Evolutionary conservation across 148 eudicot species (phyloP).

Genomic region (Cornus suecica): DNA sequence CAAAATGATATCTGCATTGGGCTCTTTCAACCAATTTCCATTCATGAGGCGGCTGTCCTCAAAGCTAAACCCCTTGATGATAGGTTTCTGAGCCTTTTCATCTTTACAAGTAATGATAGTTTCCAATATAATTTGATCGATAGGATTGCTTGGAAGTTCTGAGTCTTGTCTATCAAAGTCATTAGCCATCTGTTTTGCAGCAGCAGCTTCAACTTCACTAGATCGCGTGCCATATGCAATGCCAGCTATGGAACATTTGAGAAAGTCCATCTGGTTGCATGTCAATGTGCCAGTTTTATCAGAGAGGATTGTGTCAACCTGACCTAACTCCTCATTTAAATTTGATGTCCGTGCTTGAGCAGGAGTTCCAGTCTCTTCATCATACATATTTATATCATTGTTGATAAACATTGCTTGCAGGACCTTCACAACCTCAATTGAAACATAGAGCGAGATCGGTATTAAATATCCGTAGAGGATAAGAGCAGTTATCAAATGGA

Average conservation of each 20-base stretch:
- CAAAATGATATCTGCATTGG: slow-evolving; percentile 51
- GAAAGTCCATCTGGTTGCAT: slow-evolving; percentile 94
- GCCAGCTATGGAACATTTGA: slow-evolving; percentile 91
- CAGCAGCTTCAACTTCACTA: slow-evolving; percentile 94
- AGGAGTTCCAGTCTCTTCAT: slow-evolving; percentile 82
- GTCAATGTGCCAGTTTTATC: slow-evolving; percentile 98
- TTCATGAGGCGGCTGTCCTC: slow-evolving; percentile 71
- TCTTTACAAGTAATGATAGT: slow-evolving; percentile 56
- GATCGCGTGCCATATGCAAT: slow-evolving; percentile 62
- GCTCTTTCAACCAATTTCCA: slow-evolving; percentile 74
- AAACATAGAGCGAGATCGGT: slow-evolving; percentile 91
- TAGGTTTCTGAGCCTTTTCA: slow-evolving; percentile 41
- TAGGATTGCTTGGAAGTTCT: slow-evolving; percentile 15
- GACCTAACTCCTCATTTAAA: slow-evolving; percentile 91
- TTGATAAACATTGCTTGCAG: slow-evolving; percentile 88
- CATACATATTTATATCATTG: slow-evolving; percentile 74
- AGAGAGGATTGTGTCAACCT: slow-evolving; percentile 93
- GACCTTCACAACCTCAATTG: slow-evolving; percentile 94
- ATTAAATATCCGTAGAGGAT: slow-evolving; percentile 88
- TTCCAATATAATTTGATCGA: slow-evolving; percentile 50
- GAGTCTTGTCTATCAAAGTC: slow-evolving; percentile 50
- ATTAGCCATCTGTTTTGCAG: slow-evolving; percentile 77
- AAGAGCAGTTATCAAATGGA: slow-evolving; percentile 84
- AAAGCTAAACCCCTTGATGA: slow-evolving; percentile 77
- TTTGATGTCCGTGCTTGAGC: slow-evolving; percentile 94